A percentile compares a stretch with the other conserved stretches of the same genome.
Evolutionary conservation across 139 green algal species (phyloP).

Genomic region (Chlorella sp.): DNA sequence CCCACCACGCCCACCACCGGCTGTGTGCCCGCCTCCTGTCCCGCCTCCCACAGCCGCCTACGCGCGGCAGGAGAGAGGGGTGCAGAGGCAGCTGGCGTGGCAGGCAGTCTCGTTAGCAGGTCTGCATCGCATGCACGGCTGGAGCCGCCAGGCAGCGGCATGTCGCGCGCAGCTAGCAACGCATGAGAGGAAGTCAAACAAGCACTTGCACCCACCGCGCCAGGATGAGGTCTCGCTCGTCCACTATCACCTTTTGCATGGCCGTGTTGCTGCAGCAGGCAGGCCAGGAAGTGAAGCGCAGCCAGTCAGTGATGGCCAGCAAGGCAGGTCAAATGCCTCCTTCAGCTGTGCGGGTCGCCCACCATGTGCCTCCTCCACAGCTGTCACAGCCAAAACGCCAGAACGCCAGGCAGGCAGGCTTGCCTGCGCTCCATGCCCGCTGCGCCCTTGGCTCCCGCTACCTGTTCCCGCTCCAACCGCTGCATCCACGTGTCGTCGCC

Average conservation of each 20-base stretch:
- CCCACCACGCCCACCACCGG: constrained; percentile 57
- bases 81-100: neutral
- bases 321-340: too few species aligned
- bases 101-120: too few species aligned
- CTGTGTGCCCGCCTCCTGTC: constrained; percentile 14
- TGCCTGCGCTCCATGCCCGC: constrained; percentile 39
- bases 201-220: constrained; percentile 21
- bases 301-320: neutral
- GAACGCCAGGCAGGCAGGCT: too few species aligned
- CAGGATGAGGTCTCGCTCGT: constrained; percentile 54
- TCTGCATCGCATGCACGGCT: too few species aligned
- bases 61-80: neutral
- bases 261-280: constrained; percentile 21
- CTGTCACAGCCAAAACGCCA: neutral
- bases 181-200: neutral
- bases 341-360: too few species aligned
- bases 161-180: too few species aligned
- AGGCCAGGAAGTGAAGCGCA: neutral
- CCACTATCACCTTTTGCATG: constrained; percentile 50
- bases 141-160: too few species aligned
- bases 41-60: constrained; percentile 56
- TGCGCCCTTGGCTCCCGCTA: constrained; percentile 44
- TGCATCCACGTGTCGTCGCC: constrained; percentile 46
- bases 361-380: too few species aligned
- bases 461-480: constrained; percentile 47